A percentile compares a stretch with the other conserved stretches of the same genome.
Evolutionary conservation across 345 rosid species (phyloP).

Genomic region (Dipteronia dyeriana): DNA sequence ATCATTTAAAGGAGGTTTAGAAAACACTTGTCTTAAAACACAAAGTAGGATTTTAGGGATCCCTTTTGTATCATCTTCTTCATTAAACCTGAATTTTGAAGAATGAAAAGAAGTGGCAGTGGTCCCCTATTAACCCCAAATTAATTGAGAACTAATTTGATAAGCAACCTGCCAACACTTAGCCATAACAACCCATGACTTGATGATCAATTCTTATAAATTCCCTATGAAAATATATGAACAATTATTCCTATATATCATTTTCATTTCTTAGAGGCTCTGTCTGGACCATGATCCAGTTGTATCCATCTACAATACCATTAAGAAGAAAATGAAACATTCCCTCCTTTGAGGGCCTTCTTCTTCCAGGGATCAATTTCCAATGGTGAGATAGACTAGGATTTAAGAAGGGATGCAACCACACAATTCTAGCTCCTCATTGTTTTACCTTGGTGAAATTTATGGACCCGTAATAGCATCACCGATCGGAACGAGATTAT

Average conservation of each 20-base stretch:
- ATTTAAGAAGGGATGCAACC: slow-evolving; percentile 17
- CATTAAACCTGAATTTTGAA: slow-evolving; percentile 17
- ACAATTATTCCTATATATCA: slow-evolving; percentile 28
- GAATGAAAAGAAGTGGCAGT: slow-evolving; percentile 15
- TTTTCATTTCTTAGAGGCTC: slow-evolving; percentile 33
- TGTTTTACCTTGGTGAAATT: slow-evolving; percentile 14
- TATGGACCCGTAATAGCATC: slow-evolving; percentile 5
- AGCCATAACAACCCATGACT: slow-evolving; percentile 17
- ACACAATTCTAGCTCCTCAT: slow-evolving; percentile 16
- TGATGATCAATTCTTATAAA: background rate
- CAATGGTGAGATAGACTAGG: slow-evolving; percentile 8
- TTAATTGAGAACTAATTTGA: slow-evolving; percentile 28
- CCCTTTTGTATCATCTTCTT: background rate
- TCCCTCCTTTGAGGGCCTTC: slow-evolving; percentile 25
- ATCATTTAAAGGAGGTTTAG: background rate
- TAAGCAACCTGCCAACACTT: slow-evolving; percentile 27
- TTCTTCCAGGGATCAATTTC: slow-evolving; percentile 4
- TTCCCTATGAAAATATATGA: background rate
- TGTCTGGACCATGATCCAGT: slow-evolving; percentile 50
- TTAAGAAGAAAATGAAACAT: slow-evolving; percentile 60
- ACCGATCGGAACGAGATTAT: too few relatives aligned
- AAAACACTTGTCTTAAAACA: slow-evolving; percentile 6
- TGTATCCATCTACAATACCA: slow-evolving; percentile 47
- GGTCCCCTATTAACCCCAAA: slow-evolving; percentile 29
- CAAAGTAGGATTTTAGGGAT: slow-evolving; percentile 10